These are phyloP conservation scores for Aspergillus conjunctus DNA, from an alignment of 495 filamentous ascomycete genomes.

Conservation along the genomic window DNA sequence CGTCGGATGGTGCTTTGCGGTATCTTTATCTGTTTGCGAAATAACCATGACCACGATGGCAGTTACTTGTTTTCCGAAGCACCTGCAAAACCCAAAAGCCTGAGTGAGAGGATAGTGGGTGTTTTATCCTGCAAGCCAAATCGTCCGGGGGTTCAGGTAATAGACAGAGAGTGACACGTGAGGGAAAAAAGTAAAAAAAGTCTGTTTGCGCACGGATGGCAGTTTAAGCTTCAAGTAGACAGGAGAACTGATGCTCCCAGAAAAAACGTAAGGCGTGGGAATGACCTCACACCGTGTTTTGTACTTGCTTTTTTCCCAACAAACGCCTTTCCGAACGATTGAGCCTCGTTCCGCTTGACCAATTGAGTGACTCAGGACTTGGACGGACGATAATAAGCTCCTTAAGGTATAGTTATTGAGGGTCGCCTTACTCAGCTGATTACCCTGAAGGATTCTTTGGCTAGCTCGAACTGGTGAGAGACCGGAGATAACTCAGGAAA, in stretches of 20 bases:
- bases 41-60: slow-evolving; percentile 29
- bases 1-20: slow-evolving; percentile 15
- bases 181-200: slow-evolving; percentile 6
- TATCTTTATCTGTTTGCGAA: slow-evolving; percentile 12
- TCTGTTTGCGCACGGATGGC: slow-evolving; percentile 13
- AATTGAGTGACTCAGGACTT: slow-evolving; percentile 13
- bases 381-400: slow-evolving; percentile 15
- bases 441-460: slow-evolving; percentile 13
- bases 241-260: neutral
- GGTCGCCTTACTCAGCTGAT: slow-evolving; percentile 20
- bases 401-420: slow-evolving; percentile 11
- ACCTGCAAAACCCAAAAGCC: slow-evolving; percentile 14
- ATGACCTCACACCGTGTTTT: slow-evolving; percentile 12
- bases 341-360: slow-evolving; percentile 22
- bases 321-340: slow-evolving; percentile 15
- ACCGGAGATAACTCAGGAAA: slow-evolving; percentile 15
- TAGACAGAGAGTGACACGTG: neutral
- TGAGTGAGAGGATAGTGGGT: slow-evolving; percentile 1
- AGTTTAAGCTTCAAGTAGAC: slow-evolving; percentile 6
- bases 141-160: slow-evolving; percentile 8
- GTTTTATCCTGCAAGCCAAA: neutral
- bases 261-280: slow-evolving; percentile 8
- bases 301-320: slow-evolving; percentile 2
- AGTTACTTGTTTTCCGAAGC: slow-evolving; percentile 6
- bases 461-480: slow-evolving; percentile 11